phyloP scores from a whole-genome alignment of 2,329 filamentous ascomycete species.

The Thelonectria rubi region DNA sequence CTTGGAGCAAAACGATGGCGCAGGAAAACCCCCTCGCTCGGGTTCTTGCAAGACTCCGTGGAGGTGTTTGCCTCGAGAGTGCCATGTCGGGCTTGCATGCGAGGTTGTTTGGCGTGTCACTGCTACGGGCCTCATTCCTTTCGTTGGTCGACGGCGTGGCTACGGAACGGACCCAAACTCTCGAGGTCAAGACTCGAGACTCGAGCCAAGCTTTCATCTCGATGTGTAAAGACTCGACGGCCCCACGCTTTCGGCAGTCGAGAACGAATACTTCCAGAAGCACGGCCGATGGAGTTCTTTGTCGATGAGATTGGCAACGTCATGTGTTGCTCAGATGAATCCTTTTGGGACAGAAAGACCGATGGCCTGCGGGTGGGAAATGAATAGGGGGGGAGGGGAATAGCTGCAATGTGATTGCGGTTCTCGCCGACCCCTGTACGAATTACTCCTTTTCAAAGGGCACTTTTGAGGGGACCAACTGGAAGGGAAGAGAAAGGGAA shows the following conservation, averaged over 20 bases:
- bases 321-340: constrained; percentile 5
- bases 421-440: not conserved
- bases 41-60: constrained; percentile 5
- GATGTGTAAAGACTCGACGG: not conserved
- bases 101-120: constrained; percentile 21
- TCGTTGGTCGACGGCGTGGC: not conserved
- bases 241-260: constrained; percentile 26
- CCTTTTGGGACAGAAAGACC: not conserved
- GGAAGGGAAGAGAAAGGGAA: not conserved
- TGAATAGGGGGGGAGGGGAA: not conserved
- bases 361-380: constrained; percentile 3
- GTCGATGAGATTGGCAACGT: constrained; percentile 17
- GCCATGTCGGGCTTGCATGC: too few species aligned
- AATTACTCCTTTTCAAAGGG: constrained; percentile 2
- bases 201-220: too few species aligned
- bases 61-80: constrained; percentile 3
- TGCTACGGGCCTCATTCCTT: constrained; percentile 21
- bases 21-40: constrained; percentile 8
- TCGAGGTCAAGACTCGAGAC: not conserved
- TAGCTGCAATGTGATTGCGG: not conserved
- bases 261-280: constrained; percentile 35
- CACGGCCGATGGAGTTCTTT: constrained; percentile 16
- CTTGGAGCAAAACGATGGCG: not conserved
- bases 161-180: constrained; percentile 5
- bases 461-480: constrained; percentile 1